Conservation (phyloP, 2,329 filamentous ascomycete species). For the Exophiala xenobiotica region DNA sequence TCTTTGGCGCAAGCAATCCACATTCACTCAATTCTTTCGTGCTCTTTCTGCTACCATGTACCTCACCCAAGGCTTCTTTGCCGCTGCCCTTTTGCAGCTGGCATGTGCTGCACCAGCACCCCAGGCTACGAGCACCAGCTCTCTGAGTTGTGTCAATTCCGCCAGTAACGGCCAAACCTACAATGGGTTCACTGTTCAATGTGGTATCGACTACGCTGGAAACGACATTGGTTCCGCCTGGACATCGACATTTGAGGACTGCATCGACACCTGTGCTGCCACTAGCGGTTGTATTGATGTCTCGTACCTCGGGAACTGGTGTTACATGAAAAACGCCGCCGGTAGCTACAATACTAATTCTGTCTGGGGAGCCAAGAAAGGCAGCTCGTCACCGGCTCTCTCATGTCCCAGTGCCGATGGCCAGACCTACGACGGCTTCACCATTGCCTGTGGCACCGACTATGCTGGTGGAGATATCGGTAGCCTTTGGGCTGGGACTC, state of each 20-base stretch:
- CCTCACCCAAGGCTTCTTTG: no score
- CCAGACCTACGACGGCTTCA: neutral
- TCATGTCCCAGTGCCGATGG: neutral
- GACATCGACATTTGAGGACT: slow-evolving; percentile 6
- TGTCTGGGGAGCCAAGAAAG: neutral
- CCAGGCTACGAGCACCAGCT: neutral
- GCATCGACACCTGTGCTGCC: slow-evolving; percentile 6
- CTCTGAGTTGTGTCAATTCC: neutral
- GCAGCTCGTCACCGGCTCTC: neutral
- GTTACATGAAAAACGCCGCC: slow-evolving; percentile 7
- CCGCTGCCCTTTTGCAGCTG: neutral
- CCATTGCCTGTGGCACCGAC: slow-evolving; percentile 1
- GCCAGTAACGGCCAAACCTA: neutral
- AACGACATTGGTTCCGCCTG: neutral
- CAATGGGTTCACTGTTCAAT: slow-evolving; percentile 2
- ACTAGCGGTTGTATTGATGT: slow-evolving; percentile 10
- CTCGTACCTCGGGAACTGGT: neutral
- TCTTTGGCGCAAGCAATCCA: no score
- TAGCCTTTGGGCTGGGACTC: neutral
- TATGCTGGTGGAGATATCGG: neutral
- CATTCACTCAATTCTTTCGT: no score
- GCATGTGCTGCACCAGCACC: neutral
- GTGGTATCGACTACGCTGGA: slow-evolving; percentile 1
- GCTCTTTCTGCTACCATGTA: no score
- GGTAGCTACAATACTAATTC: neutral